Base-by-base conservation (phyloP, 768 basidiomycete species). In the Termitomyces sp. region DNA sequence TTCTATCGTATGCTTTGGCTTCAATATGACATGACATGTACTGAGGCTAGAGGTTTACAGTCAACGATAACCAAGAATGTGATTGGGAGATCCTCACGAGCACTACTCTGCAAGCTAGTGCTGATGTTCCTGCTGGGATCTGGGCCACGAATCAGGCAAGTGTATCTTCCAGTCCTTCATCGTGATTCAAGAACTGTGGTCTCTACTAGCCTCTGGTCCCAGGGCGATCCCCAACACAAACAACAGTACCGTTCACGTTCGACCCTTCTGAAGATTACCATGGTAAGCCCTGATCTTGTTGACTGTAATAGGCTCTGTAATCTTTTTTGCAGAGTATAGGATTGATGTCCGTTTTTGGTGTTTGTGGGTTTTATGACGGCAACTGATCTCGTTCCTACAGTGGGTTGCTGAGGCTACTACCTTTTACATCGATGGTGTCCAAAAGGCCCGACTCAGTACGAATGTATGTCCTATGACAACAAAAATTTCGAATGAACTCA, bases 71-170 rank as follows among this genome's bases (percentile, higher is more conserved):
- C 38, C 68, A 71, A 48, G 73, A 74, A 56, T 69, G 56, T 20
- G 73, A 74, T 53, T 72, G 61, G 54, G 73, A 73, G 50, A 73
- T 70, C 33, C 61, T 74, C 59, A 74, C 73, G 8, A 71, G 65
- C 56, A 74, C 73, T 6, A 65, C 66, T 7, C 62, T 65, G 24
- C 56, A 52, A n/a, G 44, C 65, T 7, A 71, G 62, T 52, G 51
- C 64, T 16, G 53, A 66, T 30, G 67, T 73, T 48, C 67, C 68
- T 50, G 65, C 70, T 43, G 73, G 73, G 13, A 72, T 72, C 33
- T 73, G 73, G 73, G 71, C 72, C 18, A 71, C 71, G 26, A 72
- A 72, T 44, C 69, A 73, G 57, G 72, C 70, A 59, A 5, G 38
- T 52, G 18, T 14, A n/a, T 36, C 11, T 45, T 56, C 18, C 13